Base-by-base conservation (phyloP, 169 alveolate genomes). In the Eimeria tenella region DNA sequence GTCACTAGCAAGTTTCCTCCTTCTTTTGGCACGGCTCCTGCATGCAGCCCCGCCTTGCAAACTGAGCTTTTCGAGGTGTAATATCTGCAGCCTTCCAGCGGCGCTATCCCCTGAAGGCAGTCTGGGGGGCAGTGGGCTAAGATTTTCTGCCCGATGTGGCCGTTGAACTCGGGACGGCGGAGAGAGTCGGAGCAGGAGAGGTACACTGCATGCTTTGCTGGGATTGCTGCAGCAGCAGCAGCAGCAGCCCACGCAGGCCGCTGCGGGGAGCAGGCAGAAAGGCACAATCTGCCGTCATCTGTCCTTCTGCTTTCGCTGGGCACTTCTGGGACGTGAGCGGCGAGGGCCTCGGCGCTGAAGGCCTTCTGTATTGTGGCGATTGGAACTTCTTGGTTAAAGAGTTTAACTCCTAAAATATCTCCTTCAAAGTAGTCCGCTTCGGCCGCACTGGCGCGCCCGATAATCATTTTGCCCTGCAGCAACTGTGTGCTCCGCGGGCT, bases 11-110 rank as follows among this genome's bases (percentile, higher is more conserved):
- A 71, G 55, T 93, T 93, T 4, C 95, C 95, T 2, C 95, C 95
- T 5, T 81, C 84, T 74, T 83, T 56, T 19, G 58, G 93, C 42
- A 93, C 52, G 1, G 93, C 95, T 3, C 93, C 93, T 42, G 91
- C 10, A 82, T 93, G 95, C 60, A 98, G 95, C 10, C 98, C 98
- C 10, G 99, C 98, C 94, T 97, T 98, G 96, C 99, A 98, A 56
- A 98, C 95, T 42, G 98, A 95, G 81, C 98, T 96, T 79, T 94
- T 95, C 49, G 98, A 97, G 77, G 98, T 95, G 93, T 97, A 98
- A 23, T 95, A 68, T 75, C 95, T 96, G 84, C 98, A 94, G 53
- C 99, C 99, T 17, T 93, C 88, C 5, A 93, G 90, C 82, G 63
- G 95, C 0, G 94, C 97, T 63, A 82, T 70, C 31, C 88, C 83